These are phyloP conservation scores for Calonectria fujianensis DNA, from an alignment of 2,329 filamentous ascomycete species.

Conservation along the genomic window DNA sequence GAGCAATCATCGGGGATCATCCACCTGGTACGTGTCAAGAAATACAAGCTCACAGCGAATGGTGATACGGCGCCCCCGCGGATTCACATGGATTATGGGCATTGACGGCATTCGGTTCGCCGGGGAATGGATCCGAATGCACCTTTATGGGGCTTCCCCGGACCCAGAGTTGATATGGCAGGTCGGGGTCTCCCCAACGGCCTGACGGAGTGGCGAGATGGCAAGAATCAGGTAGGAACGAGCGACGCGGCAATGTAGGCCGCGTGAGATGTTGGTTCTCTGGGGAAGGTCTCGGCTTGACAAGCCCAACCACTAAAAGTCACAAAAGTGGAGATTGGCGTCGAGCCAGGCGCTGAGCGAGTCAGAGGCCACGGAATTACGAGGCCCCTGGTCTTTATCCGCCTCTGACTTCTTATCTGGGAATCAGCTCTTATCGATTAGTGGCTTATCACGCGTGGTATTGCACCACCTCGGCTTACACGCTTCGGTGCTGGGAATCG, in stretches of 20 bases:
- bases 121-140: background rate
- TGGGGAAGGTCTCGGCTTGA: constrained; percentile 6
- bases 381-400: constrained; percentile 1
- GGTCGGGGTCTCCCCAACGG: background rate
- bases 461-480: background rate
- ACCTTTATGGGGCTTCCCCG: background rate
- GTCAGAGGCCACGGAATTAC: background rate
- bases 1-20: background rate
- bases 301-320: background rate
- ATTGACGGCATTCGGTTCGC: background rate
- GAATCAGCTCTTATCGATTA: constrained; percentile 7
- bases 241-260: background rate
- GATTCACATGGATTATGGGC: background rate
- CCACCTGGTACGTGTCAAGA: background rate
- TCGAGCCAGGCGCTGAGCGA: background rate
- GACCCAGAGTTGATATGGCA: background rate
- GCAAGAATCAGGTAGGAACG: background rate
- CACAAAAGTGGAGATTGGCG: background rate
- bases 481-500: background rate
- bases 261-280: background rate
- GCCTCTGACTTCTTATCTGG: background rate
- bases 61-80: background rate
- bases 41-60: background rate
- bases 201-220: background rate
- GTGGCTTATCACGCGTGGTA: background rate